phyloP scores from a whole-genome alignment of 2,329 filamentous ascomycete genomes.

The Aspergillus puulaauensis region DNA sequence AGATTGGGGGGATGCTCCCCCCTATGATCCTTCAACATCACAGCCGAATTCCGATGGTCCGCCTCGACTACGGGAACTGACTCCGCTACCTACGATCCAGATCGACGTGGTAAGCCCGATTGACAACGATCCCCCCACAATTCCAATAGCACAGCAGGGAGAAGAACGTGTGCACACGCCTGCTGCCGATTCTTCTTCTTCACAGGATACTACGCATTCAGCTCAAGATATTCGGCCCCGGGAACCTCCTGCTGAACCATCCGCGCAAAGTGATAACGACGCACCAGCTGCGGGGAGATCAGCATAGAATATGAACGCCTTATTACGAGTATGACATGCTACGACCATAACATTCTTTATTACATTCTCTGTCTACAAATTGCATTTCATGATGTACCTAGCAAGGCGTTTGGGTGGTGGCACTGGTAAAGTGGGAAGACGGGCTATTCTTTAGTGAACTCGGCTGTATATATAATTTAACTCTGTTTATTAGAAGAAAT shows the following conservation, averaged over 20 bases:
- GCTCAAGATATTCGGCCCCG: neutral
- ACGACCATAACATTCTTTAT: slow-evolving; percentile 13
- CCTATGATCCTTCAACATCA: slow-evolving; percentile 33
- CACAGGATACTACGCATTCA: neutral
- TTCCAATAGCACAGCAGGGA: slow-evolving; percentile 17
- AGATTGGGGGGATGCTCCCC: slow-evolving; percentile 45
- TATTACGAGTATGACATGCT: slow-evolving; percentile 12
- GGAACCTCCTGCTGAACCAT: neutral
- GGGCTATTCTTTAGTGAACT: neutral
- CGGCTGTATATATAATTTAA: slow-evolving; percentile 8
- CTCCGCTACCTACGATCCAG: slow-evolving; percentile 32
- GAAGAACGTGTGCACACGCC: neutral
- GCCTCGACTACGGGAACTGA: slow-evolving; percentile 19
- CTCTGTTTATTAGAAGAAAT: neutral
- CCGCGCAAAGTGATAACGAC: neutral
- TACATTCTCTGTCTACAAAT: slow-evolving; percentile 7
- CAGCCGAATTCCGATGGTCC: slow-evolving; percentile 16
- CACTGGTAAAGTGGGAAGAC: slow-evolving; percentile 3
- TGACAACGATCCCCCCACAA: slow-evolving; percentile 24
- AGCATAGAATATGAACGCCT: neutral
- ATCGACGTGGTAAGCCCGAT: slow-evolving; percentile 31
- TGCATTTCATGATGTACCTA: slow-evolving; percentile 14
- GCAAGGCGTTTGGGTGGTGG: slow-evolving; percentile 27
- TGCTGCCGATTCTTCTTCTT: neutral
- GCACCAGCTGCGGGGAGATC: neutral